phyloP scores from a whole-genome alignment of 1,139 yeast genomes.

The Lizanozyma gosingica region DNA sequence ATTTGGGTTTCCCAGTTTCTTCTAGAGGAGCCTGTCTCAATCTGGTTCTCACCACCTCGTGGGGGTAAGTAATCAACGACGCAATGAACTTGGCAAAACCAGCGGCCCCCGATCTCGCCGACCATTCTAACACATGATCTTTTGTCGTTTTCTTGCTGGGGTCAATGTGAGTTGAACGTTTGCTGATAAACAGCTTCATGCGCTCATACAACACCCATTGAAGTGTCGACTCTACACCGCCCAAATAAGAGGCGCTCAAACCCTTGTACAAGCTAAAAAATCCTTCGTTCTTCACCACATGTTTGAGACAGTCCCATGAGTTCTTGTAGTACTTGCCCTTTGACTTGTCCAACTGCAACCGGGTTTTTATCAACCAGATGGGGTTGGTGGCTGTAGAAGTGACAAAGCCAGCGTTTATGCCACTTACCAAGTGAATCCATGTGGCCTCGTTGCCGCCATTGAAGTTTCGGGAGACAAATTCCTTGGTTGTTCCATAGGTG shows the following conservation, averaged over 20 bases:
- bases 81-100: conserved; percentile 95
- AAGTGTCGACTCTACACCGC: conserved; percentile 85
- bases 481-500: conserved; percentile 90
- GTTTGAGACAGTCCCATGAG: conserved; percentile 75
- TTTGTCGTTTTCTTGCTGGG: conserved; percentile 39
- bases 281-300: conserved; percentile 73
- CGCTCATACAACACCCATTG: conserved; percentile 98
- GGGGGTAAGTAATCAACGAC: conserved; percentile 90
- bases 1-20: conserved; percentile 72
- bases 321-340: conserved; percentile 62
- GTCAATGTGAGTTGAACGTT: conserved; percentile 43
- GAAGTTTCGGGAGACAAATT: conserved; percentile 52
- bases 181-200: conserved; percentile 67
- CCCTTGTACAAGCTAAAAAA: conserved; percentile 76
- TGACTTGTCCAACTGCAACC: conserved; percentile 80
- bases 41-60: conserved; percentile 93
- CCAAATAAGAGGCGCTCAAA: conserved; percentile 86
- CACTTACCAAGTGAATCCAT: conserved; percentile 79
- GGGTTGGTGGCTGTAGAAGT: conserved; percentile 99
- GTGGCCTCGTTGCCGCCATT: conserved; percentile 73
- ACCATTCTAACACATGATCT: conserved; percentile 80
- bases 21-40: conserved; percentile 84
- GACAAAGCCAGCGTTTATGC: conserved; percentile 89
- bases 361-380: conserved; percentile 95
- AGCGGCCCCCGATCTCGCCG: conserved; percentile 95